Evolutionary conservation across 2,329 filamentous ascomycete genomes (phyloP).

Genomic region (Kalmusia sp.): DNA sequence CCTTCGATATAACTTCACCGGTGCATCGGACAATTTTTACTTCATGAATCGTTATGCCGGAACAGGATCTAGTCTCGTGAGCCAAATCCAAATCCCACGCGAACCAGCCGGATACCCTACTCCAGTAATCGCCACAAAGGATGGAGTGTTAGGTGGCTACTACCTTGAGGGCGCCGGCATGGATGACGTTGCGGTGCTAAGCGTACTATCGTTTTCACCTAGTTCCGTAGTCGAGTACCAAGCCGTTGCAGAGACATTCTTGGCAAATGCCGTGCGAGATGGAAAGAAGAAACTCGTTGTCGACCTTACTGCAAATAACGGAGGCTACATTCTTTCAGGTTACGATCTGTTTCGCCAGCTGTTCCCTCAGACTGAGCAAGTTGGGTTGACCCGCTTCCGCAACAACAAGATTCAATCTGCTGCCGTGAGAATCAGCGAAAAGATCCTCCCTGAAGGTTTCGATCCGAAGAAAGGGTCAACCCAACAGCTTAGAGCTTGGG

Average conservation of each 20-base stretch:
- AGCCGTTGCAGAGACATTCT: conserved; percentile 38
- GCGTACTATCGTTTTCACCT: conserved; percentile 1
- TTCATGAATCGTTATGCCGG: conserved; percentile 4
- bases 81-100: neutral
- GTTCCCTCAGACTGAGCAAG: conserved; percentile 52
- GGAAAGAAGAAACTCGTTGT: conserved; percentile 62
- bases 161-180: conserved; percentile 1
- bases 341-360: conserved; percentile 53
- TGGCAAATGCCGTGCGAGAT: conserved; percentile 51
- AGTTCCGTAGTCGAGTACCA: neutral
- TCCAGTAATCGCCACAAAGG: neutral
- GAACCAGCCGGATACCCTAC: neutral
- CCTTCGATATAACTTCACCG: conserved; percentile 1
- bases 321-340: conserved; percentile 26
- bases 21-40: neutral
- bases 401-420: neutral
- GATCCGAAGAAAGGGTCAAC: conserved; percentile 27
- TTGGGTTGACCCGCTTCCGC: conserved; percentile 52
- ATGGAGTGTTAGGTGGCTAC: neutral
- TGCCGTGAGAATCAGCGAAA: neutral
- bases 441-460: conserved; percentile 41
- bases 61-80: neutral
- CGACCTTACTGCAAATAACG: conserved; percentile 59
- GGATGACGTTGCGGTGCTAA: conserved; percentile 1
- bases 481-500: neutral